Conservation (phyloP, 139 green algal genomes). For the Eudorina sp. region DNA sequence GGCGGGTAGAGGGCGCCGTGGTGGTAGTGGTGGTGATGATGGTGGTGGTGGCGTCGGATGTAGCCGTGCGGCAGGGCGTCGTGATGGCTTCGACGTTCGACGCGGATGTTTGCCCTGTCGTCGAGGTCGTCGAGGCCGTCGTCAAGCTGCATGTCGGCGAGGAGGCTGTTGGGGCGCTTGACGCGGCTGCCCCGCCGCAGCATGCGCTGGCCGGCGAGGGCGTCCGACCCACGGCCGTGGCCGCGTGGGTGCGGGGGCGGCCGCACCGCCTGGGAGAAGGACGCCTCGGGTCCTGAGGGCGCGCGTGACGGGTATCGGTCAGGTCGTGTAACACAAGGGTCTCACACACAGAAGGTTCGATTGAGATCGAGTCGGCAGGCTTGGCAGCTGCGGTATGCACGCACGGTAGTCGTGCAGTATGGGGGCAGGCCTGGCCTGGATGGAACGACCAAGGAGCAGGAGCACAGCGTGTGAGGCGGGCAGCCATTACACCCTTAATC, state of each 20-base stretch:
- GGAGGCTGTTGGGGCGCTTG: conserved; percentile 36
- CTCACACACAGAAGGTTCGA: too few relatives aligned
- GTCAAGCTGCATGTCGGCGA: conserved; percentile 32
- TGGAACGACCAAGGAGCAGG: too few relatives aligned
- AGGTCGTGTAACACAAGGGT: too few relatives aligned
- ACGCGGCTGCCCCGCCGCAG: conserved; percentile 29
- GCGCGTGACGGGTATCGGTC: too few relatives aligned
- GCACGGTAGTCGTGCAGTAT: too few relatives aligned
- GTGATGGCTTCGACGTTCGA: background rate
- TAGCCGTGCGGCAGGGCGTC: background rate
- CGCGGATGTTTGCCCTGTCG: background rate
- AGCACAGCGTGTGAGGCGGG: too few relatives aligned
- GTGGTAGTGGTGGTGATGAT: background rate
- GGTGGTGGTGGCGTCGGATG: background rate
- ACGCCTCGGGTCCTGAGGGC: background rate
- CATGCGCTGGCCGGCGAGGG: background rate
- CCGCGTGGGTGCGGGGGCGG: background rate
- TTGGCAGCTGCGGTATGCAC: too few relatives aligned
- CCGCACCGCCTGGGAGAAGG: background rate
- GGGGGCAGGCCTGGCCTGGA: too few relatives aligned
- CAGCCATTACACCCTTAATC: too few relatives aligned
- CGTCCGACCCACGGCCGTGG: background rate
- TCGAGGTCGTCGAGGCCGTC: background rate
- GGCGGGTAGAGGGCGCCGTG: too few relatives aligned
- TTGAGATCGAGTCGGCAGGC: too few relatives aligned